Percentiles rank a stretch among this genome's conserved stretches.
phyloP scores from a whole-genome alignment of 208 protist species.

The Giardia muris region DNA sequence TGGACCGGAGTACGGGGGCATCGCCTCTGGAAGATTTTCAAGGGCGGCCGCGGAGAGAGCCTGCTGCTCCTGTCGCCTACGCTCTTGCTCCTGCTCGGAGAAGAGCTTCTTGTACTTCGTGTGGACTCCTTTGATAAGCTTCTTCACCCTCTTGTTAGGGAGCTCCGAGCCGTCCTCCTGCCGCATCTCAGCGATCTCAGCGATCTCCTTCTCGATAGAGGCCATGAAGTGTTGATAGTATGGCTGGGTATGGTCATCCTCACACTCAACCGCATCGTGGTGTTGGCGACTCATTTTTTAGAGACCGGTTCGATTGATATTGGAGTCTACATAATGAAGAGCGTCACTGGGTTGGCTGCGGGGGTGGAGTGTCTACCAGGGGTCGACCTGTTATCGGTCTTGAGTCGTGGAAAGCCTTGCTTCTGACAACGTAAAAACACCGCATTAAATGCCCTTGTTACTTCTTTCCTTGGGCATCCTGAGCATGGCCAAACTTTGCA shows the following conservation, averaged over 20 bases:
- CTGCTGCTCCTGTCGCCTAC: neutral
- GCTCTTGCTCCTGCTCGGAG: neutral
- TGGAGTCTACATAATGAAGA: no score
- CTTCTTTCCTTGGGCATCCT: no score
- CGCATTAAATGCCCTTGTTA: no score
- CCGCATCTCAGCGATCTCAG: neutral
- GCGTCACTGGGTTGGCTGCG: no score
- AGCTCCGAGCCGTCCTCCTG: neutral
- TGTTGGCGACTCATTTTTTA: no score
- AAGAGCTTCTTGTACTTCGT: slow-evolving; percentile 24
- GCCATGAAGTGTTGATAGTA: neutral
- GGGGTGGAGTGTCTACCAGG: no score
- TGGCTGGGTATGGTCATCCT: neutral
- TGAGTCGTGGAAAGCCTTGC: no score
- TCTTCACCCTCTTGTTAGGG: neutral
- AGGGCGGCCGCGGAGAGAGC: neutral
- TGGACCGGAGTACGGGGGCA: neutral
- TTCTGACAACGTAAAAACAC: no score
- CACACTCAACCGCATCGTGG: no score
- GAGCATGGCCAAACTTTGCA: no score
- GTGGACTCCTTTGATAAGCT: neutral
- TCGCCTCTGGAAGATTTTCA: neutral
- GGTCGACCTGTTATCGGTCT: no score
- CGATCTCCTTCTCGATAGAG: neutral
- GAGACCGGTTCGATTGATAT: no score